Conservation (phyloP, 805 yeast species). For the Scheffersomyces coipomensis region DNA sequence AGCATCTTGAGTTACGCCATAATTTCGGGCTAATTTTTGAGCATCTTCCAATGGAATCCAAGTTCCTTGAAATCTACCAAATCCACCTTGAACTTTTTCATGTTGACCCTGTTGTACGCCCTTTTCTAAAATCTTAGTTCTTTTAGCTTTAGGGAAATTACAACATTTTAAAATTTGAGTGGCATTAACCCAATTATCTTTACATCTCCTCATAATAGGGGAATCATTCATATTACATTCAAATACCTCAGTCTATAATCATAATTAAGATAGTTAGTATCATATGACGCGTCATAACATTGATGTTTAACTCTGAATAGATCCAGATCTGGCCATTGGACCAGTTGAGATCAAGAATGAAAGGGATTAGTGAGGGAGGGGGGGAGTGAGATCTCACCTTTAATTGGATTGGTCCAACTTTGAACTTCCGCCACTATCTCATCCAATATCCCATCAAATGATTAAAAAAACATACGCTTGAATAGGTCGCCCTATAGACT, state of each 20-base stretch:
- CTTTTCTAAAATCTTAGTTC: constrained; percentile 87
- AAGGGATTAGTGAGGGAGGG: no score
- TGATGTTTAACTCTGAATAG: no score
- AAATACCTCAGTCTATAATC: constrained; percentile 57
- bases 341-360: no score
- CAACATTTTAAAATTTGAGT: constrained; percentile 94
- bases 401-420: no score
- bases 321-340: no score
- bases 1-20: constrained; percentile 36
- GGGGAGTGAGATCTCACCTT: no score
- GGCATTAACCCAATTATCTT: constrained; percentile 96
- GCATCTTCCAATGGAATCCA: constrained; percentile 91
- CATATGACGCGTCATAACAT: no score
- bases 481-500: constrained; percentile 46
- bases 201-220: constrained; percentile 84
- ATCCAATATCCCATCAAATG: no score
- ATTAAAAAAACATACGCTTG: constrained; percentile 36
- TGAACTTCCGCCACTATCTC: no score
- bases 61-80: constrained; percentile 95
- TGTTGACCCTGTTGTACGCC: constrained; percentile 90
- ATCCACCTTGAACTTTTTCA: constrained; percentile 96
- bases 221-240: constrained; percentile 66
- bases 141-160: constrained; percentile 87
- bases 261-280: no score
- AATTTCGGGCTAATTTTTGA: constrained; percentile 35